Evolutionary conservation across 2,329 filamentous ascomycete genomes (phyloP).

Genomic region (Ilyonectria mors-panacis): DNA sequence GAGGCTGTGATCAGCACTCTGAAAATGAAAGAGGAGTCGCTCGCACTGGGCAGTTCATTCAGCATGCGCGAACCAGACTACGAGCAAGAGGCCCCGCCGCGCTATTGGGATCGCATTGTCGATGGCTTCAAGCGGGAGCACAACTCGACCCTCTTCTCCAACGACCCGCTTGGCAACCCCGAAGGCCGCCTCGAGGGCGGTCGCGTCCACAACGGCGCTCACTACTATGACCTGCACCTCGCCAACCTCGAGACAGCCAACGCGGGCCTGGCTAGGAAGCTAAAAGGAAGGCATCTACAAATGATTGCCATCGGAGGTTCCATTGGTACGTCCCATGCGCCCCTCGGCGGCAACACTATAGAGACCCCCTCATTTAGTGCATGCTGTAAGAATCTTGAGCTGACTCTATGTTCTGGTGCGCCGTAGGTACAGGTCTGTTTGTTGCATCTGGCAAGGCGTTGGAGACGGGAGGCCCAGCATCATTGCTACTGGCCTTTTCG

Average conservation of each 20-base stretch:
- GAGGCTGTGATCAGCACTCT: slow-evolving; percentile 72
- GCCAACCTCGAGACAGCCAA: slow-evolving; percentile 82
- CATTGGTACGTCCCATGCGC: slow-evolving; percentile 71
- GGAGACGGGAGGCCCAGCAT: slow-evolving; percentile 81
- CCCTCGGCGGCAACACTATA: background rate
- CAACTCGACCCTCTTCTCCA: slow-evolving; percentile 62
- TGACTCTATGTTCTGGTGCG: slow-evolving; percentile 28
- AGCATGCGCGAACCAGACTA: slow-evolving; percentile 67
- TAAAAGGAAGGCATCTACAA: slow-evolving; percentile 90
- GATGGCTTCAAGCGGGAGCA: slow-evolving; percentile 77
- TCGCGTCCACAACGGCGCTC: slow-evolving; percentile 56
- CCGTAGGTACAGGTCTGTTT: slow-evolving; percentile 83
- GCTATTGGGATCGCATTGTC: slow-evolving; percentile 62
- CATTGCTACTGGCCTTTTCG: slow-evolving; percentile 81
- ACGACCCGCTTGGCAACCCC: slow-evolving; percentile 57
- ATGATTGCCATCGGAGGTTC: slow-evolving; percentile 98
- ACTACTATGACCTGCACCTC: slow-evolving; percentile 69
- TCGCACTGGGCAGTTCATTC: slow-evolving; percentile 64
- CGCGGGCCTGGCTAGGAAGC: slow-evolving; percentile 80
- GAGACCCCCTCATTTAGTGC: background rate
- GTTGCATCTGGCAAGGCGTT: slow-evolving; percentile 85
- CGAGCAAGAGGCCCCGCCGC: slow-evolving; percentile 53
- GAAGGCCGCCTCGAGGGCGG: slow-evolving; percentile 44
- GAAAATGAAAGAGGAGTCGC: slow-evolving; percentile 71
- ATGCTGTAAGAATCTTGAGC: slow-evolving; percentile 3